Base-by-base conservation (phyloP, 2,329 filamentous ascomycete genomes). In the Colletotrichum chrysophilum region DNA sequence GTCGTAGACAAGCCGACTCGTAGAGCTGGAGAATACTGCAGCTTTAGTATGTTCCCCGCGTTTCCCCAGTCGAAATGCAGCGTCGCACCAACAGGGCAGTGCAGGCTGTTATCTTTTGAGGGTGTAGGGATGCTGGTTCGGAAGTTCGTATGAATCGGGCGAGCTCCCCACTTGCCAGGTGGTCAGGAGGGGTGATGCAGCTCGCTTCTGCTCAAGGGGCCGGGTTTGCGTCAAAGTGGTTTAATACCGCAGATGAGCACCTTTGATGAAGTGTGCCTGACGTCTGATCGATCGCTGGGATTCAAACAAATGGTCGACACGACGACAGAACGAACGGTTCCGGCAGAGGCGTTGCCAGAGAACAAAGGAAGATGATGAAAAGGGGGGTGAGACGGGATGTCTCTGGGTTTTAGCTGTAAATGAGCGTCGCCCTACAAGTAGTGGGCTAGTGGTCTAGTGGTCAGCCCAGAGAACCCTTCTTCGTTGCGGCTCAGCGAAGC, bases 341-440 rank as follows among this genome's bases (percentile, higher is more conserved):
- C 74, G 74, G 74, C 43, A 66, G 58, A 75, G 70, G 70, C 70
- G 70, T 69, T 64, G 58, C 18, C 28, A 34, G 34, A 32, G 71
- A 56, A 76, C 69, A 78, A 78, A 78, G 66, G 58, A 28, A 14
- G 52, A 38, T 4, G 48, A 61, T 64, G 67, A 55, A 75, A 66
- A 69, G n/a, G 52, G 16, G 36, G 18, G 61, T 74, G 76, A 71
- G 68, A 66, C 48, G 61, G 56, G 66, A 48, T 66, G 24, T 16
- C 36, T 61, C 32, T 14, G 66, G 65, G 28, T 43, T 66, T 32
- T 30, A n/a, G n/a, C n/a, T 43, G 71, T 52, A 70, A 56, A 71
- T 76, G 61, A 71, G 62, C 26, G 43, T 52, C 43, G 66, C 16
- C 43, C 71, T 75, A 75, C 71, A 66, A 55, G 38, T 75, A 76